phyloP scores from a whole-genome alignment of 139 green algal species.

The Pleodorina starrii region DNA sequence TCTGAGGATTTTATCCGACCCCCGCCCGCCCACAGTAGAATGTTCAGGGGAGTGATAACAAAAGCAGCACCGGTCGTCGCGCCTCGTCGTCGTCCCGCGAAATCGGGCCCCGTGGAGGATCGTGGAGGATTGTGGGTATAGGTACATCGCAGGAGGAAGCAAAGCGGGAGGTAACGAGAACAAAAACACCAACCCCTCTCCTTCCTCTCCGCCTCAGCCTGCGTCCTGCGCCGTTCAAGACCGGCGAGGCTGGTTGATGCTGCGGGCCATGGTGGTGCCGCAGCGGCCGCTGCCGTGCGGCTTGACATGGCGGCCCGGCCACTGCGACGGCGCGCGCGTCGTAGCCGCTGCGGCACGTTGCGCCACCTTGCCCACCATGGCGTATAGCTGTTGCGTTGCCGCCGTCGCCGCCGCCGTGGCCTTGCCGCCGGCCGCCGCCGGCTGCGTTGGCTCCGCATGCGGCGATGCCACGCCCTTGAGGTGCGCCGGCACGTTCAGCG shows the following conservation, averaged over 20 bases:
- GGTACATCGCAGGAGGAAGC: no score
- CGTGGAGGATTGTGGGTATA: no score
- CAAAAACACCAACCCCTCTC: no score
- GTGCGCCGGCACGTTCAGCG: neutral
- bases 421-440: neutral
- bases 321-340: neutral
- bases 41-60: no score
- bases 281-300: neutral
- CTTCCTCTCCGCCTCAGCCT: no score
- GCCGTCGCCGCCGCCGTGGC: neutral
- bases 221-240: neutral
- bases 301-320: neutral
- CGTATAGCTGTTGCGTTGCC: neutral
- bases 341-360: neutral
- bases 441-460: neutral
- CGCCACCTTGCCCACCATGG: slow-evolving; percentile 2
- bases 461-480: neutral
- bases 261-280: slow-evolving; percentile 2
- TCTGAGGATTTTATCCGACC: no score
- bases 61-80: no score
- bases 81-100: no score
- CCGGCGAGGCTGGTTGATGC: slow-evolving; percentile 41
- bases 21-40: no score
- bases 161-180: no score
- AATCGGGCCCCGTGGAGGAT: no score